These are phyloP conservation scores for Mucor racemosus DNA, from an alignment of 371 early-diverging fungal genomes.

Conservation along the genomic window DNA sequence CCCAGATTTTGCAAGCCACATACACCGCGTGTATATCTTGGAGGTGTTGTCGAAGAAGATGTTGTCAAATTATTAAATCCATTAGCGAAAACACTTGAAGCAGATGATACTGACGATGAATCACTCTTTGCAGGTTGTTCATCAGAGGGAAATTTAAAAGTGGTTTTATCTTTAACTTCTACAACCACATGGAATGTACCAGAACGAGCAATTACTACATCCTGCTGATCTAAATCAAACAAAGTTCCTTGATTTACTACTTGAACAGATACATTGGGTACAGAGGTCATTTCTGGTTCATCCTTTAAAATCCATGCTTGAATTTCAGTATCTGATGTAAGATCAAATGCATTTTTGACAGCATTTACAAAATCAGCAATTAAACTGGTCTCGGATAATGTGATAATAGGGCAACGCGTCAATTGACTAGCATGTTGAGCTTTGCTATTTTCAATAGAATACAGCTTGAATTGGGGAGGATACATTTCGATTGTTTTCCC, in stretches of 20 bases:
- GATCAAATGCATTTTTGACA: constrained; percentile 17
- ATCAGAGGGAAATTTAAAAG: constrained; percentile 20
- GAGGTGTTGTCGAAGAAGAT: constrained; percentile 16
- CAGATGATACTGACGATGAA: constrained; percentile 29
- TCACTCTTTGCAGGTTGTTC: not conserved
- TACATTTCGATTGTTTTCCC: constrained; percentile 24
- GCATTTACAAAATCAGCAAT: constrained; percentile 12
- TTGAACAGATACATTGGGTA: constrained; percentile 10
- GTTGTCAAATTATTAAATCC: constrained; percentile 30
- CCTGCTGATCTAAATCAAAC: constrained; percentile 3
- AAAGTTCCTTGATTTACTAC: not conserved
- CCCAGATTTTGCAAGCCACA: constrained; percentile 81
- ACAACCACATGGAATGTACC: constrained; percentile 17
- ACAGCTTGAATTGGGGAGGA: constrained; percentile 30
- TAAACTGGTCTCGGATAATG: constrained; percentile 12
- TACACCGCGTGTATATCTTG: constrained; percentile 41
- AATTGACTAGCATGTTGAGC: not conserved
- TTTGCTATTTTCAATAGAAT: constrained; percentile 10
- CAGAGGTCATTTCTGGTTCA: not conserved
- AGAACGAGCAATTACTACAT: not conserved
- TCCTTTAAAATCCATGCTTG: constrained; percentile 26
- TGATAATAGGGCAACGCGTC: constrained; percentile 16
- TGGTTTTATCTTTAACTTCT: constrained; percentile 8
- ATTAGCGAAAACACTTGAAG: constrained; percentile 29
- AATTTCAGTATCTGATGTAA: constrained; percentile 20